Evolutionary conservation across 371 early-diverging fungal species (phyloP).

Genomic region (Syncephalastrum monosporum): DNA sequence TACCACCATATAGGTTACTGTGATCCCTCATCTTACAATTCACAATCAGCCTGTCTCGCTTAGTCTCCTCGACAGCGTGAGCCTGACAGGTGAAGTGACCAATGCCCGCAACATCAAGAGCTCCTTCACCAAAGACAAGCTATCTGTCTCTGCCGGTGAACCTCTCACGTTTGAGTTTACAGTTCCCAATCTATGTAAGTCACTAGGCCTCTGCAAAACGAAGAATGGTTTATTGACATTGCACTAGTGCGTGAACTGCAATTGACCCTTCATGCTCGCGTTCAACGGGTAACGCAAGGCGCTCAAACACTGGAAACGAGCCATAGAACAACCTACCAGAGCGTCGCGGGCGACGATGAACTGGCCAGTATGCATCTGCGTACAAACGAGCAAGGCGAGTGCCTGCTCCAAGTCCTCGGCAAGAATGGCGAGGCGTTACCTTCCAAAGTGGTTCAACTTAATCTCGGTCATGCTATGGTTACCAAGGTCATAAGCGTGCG

Average conservation of each 20-base stretch:
- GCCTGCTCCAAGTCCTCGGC: slow-evolving; percentile 40
- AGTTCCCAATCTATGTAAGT: slow-evolving; percentile 36
- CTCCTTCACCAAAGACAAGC: slow-evolving; percentile 21
- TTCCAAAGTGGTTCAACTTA: slow-evolving; percentile 25
- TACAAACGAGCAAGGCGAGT: slow-evolving; percentile 18
- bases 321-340: too few species aligned
- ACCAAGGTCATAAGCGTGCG: slow-evolving; percentile 3
- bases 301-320: too few species aligned
- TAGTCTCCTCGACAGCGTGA: slow-evolving; percentile 38
- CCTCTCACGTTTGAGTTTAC: slow-evolving; percentile 27
- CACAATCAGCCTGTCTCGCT: slow-evolving; percentile 25
- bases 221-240: too few species aligned
- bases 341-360: too few species aligned
- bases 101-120: slow-evolving; percentile 28
- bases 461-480: slow-evolving; percentile 31
- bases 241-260: too few species aligned
- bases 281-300: too few species aligned
- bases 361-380: slow-evolving; percentile 21
- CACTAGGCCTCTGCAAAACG: too few species aligned
- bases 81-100: slow-evolving; percentile 23
- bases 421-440: slow-evolving; percentile 44
- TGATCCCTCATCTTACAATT: slow-evolving; percentile 37
- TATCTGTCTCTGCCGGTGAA: slow-evolving; percentile 26
- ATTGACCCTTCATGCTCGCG: too few species aligned
- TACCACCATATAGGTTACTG: slow-evolving; percentile 23